Evolutionary conservation across 2,329 filamentous ascomycete species (phyloP), one percentile per base, ranked within the genome.

Genomic region (Neonectria faginata): DNA sequence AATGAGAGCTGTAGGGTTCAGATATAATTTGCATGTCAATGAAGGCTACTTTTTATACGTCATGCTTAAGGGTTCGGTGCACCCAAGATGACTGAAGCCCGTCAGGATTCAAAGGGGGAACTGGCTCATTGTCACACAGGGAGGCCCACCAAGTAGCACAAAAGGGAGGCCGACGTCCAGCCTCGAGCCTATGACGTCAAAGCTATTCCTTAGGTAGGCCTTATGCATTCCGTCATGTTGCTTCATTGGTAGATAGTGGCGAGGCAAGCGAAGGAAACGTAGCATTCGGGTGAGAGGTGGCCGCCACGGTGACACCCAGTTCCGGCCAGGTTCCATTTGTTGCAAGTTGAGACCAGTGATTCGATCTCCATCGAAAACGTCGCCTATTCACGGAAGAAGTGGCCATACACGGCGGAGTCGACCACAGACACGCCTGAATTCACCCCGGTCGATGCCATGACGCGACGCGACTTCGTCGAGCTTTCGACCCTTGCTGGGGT

Each of bases 401-500:
- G 78, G 78, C 79, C 78, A 81, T 18, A 73, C 25, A 2, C 62
- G 62, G 57, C 75, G 71, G 29, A 81, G 65, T 47, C 58, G 60
- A 12, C 68, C 65, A 31, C 74, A 74, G 18, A 77, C 71, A 36
- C 66, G 62, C 56, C 65, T 71, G 62, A 82, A 82, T 16, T 60
- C 57, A 5, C 42, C 64, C 5, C 65, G 67, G 44, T 82, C 74
- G 22, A 83, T 76, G 5, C 72, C 58, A 65, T 84, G 77, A 29
- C 81, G 78, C 11, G 44, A 62, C 25, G 81, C 80, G 6, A 83
- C 80, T 55, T 71, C 71, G 1, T 61, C 48, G 0, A 79, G 53
- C 62, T 79, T 82, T 48, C 54, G 8, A 36, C 80, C 77, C 59
- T 80, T 83, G 33, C 64, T 71, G 1, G 81, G 81, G 69, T 84